Evolutionary conservation across 1,139 yeast species (phyloP).

Genomic region (Blastobotrys illinoisensis): DNA sequence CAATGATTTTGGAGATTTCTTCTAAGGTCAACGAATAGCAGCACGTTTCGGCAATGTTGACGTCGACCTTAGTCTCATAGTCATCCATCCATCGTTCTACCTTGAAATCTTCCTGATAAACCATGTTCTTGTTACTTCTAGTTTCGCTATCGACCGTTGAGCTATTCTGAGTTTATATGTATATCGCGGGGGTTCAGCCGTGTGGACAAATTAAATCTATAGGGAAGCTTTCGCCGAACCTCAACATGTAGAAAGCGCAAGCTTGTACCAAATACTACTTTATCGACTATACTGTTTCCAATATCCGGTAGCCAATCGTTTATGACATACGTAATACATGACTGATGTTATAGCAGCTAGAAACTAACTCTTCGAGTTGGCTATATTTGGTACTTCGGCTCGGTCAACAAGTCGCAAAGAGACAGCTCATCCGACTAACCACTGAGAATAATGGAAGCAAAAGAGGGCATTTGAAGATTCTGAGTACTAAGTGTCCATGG

Average conservation of each 20-base stretch:
- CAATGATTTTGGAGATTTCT: conserved; percentile 36
- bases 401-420: too few species aligned
- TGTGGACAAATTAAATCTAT: neutral
- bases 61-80: conserved; percentile 39
- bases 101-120: conserved; percentile 36
- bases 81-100: conserved; percentile 57
- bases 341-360: too few species aligned
- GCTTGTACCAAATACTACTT: too few species aligned
- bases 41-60: conserved; percentile 54
- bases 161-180: neutral
- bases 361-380: too few species aligned
- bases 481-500: too few species aligned
- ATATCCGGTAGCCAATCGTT: too few species aligned
- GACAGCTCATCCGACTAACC: too few species aligned
- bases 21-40: conserved; percentile 42
- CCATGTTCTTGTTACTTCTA: conserved; percentile 17
- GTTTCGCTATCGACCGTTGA: neutral
- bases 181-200: neutral
- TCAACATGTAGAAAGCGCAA: neutral
- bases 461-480: too few species aligned
- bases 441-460: too few species aligned
- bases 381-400: too few species aligned
- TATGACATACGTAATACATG: too few species aligned
- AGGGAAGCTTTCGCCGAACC: neutral
- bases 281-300: too few species aligned